Evolutionary conservation across 768 basidiomycete species (phyloP).

Genomic region (Trametopsis cervina): DNA sequence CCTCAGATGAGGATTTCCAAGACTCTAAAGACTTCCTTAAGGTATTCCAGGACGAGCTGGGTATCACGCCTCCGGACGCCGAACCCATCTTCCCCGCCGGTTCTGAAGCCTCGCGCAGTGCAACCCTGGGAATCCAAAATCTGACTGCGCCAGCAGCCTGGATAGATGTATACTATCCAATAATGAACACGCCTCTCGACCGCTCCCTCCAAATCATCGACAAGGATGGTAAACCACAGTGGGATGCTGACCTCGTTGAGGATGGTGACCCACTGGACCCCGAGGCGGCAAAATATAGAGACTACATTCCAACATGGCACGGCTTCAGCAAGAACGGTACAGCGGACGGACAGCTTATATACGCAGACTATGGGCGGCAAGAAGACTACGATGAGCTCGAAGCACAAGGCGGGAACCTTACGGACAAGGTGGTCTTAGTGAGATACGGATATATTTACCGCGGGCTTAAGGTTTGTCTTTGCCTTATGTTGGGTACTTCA

Average conservation of each 20-base stretch:
- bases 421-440: slow-evolving; percentile 69
- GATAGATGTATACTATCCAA: slow-evolving; percentile 85
- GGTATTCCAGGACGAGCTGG: slow-evolving; percentile 61
- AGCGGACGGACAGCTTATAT: slow-evolving; percentile 62
- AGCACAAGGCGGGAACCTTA: slow-evolving; percentile 60
- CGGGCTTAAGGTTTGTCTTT: slow-evolving; percentile 65
- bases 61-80: slow-evolving; percentile 34
- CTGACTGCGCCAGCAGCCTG: slow-evolving; percentile 50
- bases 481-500: not conserved
- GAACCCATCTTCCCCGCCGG: slow-evolving; percentile 70
- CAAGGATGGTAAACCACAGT: slow-evolving; percentile 42
- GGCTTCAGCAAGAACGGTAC: slow-evolving; percentile 75
- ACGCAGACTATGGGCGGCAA: slow-evolving; percentile 75
- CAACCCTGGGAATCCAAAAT: slow-evolving; percentile 47
- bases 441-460: slow-evolving; percentile 76
- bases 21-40: slow-evolving; percentile 61
- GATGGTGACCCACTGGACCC: slow-evolving; percentile 68
- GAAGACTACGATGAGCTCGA: slow-evolving; percentile 66
- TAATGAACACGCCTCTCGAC: slow-evolving; percentile 72
- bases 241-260: slow-evolving; percentile 72
- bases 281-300: slow-evolving; percentile 59
- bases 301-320: slow-evolving; percentile 75
- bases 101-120: slow-evolving; percentile 52
- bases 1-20: slow-evolving; percentile 44
- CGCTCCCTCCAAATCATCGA: slow-evolving; percentile 61